A percentile compares a stretch with the other conserved stretches of the same genome.
Evolutionary conservation across 495 filamentous ascomycete species (phyloP).

Genomic region (Coniosporium apollinis): DNA sequence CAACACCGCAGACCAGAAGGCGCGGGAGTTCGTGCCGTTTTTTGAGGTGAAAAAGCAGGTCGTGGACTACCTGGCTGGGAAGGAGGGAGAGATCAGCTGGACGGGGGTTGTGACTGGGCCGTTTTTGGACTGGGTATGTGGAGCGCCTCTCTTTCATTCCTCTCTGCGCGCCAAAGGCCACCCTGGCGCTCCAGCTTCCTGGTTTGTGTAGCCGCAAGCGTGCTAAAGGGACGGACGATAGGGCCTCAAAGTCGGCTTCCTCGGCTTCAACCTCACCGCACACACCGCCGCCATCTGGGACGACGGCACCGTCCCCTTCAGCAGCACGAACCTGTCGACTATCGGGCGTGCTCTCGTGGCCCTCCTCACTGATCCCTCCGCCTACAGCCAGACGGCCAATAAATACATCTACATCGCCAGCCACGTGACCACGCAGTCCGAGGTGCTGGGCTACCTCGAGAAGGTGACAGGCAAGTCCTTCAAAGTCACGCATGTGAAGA

Average conservation of each 20-base stretch:
- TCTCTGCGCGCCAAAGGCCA: too few relatives aligned
- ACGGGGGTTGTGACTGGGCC: constrained; percentile 30
- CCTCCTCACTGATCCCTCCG: constrained; percentile 23
- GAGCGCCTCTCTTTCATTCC: not conserved
- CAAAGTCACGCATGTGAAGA: constrained; percentile 21
- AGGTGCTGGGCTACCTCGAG: constrained; percentile 31
- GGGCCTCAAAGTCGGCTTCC: constrained; percentile 26
- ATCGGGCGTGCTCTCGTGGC: constrained; percentile 26
- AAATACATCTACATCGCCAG: constrained; percentile 30
- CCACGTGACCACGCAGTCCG: constrained; percentile 28
- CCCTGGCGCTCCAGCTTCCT: too few relatives aligned
- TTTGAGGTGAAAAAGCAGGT: constrained; percentile 29
- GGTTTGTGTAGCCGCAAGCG: too few relatives aligned
- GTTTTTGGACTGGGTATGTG: constrained; percentile 34
- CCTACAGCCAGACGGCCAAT: constrained; percentile 35
- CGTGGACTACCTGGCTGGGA: constrained; percentile 29
- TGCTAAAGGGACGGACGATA: too few relatives aligned
- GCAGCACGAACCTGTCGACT: constrained; percentile 24
- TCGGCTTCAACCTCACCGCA: constrained; percentile 27
- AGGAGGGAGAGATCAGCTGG: constrained; percentile 30
- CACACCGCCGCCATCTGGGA: constrained; percentile 32
- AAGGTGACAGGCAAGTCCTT: constrained; percentile 26
- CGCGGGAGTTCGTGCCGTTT: constrained; percentile 25
- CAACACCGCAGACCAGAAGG: constrained; percentile 17
- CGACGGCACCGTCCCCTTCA: constrained; percentile 23